Evolutionary conservation across 2,329 filamentous ascomycete species (phyloP).

Genomic region (Neophaeococcomyces mojaviensis): DNA sequence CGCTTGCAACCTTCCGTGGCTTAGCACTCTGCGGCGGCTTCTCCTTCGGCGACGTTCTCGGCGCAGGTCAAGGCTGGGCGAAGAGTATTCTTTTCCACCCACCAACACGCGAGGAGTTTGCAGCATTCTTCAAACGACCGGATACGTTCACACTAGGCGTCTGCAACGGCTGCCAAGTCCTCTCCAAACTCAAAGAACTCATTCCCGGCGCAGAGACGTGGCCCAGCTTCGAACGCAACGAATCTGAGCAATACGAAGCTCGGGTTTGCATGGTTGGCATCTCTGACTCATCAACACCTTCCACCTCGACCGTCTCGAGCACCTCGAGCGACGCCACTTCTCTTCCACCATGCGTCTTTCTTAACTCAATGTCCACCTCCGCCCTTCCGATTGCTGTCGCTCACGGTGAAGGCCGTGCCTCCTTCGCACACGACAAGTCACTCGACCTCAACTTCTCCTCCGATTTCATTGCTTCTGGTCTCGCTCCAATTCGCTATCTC

Average conservation of each 20-base stretch:
- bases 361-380: slow-evolving; percentile 78
- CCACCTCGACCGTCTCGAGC: slow-evolving; percentile 19
- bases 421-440: slow-evolving; percentile 47
- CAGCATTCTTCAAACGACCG: slow-evolving; percentile 73
- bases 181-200: slow-evolving; percentile 71
- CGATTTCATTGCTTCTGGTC: slow-evolving; percentile 54
- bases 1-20: slow-evolving; percentile 74
- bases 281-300: slow-evolving; percentile 46
- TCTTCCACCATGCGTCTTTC: slow-evolving; percentile 64
- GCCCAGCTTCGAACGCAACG: slow-evolving; percentile 81
- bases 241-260: slow-evolving; percentile 81
- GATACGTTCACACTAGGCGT: slow-evolving; percentile 92
- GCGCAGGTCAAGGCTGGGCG: slow-evolving; percentile 94
- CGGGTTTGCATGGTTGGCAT: slow-evolving; percentile 80
- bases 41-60: slow-evolving; percentile 86
- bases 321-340: background rate
- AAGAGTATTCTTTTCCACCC: slow-evolving; percentile 83
- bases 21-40: slow-evolving; percentile 95
- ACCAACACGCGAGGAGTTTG: slow-evolving; percentile 67
- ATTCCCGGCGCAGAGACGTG: slow-evolving; percentile 77
- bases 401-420: slow-evolving; percentile 82
- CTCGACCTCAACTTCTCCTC: slow-evolving; percentile 28
- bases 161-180: slow-evolving; percentile 96
- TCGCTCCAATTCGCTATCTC: slow-evolving; percentile 74
- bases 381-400: slow-evolving; percentile 78